These are phyloP conservation scores for Polygonum aviculare DNA, from an alignment of 148 eudicot genomes.

Conservation along the genomic window DNA sequence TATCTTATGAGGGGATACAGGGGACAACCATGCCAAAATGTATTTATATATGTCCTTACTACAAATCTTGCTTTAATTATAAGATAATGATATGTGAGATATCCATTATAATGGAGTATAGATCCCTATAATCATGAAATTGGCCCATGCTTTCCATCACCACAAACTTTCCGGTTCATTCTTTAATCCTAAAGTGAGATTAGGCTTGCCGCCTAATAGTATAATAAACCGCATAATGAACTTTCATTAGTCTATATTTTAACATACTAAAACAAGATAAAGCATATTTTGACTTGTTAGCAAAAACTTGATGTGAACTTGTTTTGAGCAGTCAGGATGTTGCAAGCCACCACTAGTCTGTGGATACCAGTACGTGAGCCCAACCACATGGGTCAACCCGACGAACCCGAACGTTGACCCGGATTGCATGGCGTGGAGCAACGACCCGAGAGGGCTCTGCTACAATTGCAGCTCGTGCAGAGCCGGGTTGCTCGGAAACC, in stretches of 20 bases:
- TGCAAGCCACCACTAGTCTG: constrained; percentile 90
- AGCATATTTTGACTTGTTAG: not conserved
- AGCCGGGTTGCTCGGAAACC: constrained; percentile 79
- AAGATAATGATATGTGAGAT: not conserved
- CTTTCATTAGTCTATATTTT: not conserved
- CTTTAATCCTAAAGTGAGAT: not conserved
- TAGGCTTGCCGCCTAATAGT: not conserved
- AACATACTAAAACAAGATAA: not conserved
- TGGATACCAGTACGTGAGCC: constrained; percentile 71
- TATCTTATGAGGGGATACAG: not conserved
- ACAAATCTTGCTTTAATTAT: constrained; percentile 4
- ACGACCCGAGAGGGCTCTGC: constrained; percentile 73
- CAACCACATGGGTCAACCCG: constrained; percentile 71
- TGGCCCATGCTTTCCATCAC: not conserved
- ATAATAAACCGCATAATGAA: not conserved
- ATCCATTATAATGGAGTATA: constrained; percentile 5
- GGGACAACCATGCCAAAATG: not conserved
- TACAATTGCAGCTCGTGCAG: constrained; percentile 82
- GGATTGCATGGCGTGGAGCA: constrained; percentile 76
- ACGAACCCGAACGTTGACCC: constrained; percentile 37
- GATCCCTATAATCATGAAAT: not conserved
- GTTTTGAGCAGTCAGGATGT: constrained; percentile 60
- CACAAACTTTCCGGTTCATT: not conserved
- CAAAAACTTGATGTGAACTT: not conserved
- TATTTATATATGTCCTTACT: not conserved